Evolutionary conservation across 2,329 filamentous ascomycete species (phyloP).

Genomic region (Hypomyces perniciosus): DNA sequence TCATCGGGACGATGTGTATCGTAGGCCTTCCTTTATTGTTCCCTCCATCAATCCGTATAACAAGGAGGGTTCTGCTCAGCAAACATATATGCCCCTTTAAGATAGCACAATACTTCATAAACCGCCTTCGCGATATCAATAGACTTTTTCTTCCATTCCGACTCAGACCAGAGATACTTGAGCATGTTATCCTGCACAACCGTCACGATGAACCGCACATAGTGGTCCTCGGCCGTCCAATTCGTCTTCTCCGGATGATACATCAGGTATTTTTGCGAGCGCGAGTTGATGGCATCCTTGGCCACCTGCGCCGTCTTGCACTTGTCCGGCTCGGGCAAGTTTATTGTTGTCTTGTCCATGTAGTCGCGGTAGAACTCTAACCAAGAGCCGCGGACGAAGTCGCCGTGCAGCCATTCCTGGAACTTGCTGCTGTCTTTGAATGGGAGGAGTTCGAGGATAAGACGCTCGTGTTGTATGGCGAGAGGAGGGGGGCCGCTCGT

Average conservation of each 20-base stretch:
- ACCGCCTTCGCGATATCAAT: slow-evolving; percentile 29
- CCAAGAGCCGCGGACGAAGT: slow-evolving; percentile 30
- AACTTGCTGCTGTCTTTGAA: slow-evolving; percentile 29
- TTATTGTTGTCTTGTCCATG: slow-evolving; percentile 14
- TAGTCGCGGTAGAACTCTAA: slow-evolving; percentile 32
- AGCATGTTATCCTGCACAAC: slow-evolving; percentile 31
- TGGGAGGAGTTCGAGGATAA: slow-evolving; percentile 34
- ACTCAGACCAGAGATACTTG: slow-evolving; percentile 24
- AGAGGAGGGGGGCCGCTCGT: slow-evolving; percentile 15
- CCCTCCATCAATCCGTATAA: slow-evolving; percentile 18
- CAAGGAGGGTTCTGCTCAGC: slow-evolving; percentile 22
- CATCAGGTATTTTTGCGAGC: slow-evolving; percentile 25
- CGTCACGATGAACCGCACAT: slow-evolving; percentile 33
- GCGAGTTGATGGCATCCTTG: slow-evolving; percentile 25
- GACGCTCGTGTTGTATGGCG: slow-evolving; percentile 30
- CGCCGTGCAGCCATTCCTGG: slow-evolving; percentile 29
- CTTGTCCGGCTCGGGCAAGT: slow-evolving; percentile 28
- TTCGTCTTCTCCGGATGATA: slow-evolving; percentile 32
- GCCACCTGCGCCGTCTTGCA: slow-evolving; percentile 23
- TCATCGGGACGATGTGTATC: too few relatives aligned
- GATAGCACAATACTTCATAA: slow-evolving; percentile 32
- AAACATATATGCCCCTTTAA: slow-evolving; percentile 20
- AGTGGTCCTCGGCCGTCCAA: slow-evolving; percentile 33
- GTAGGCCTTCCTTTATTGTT: too few relatives aligned
- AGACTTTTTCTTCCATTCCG: slow-evolving; percentile 23